Conservation (phyloP, 805 yeast genomes). For the Yarrowia sp. region DNA sequence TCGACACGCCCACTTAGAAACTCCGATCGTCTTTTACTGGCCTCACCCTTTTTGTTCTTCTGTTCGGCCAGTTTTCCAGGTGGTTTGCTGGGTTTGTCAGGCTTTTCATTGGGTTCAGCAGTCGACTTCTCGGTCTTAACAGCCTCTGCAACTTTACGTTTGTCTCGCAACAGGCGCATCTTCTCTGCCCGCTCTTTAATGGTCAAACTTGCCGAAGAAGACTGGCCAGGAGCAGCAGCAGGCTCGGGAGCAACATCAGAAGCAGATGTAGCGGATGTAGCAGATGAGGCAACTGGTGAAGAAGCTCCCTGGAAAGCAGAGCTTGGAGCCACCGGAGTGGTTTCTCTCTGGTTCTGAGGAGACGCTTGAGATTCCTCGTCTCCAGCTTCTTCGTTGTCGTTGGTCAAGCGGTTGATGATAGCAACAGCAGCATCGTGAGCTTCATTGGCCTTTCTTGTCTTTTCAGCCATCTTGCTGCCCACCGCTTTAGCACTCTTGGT, state of each 20-base stretch:
- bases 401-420: background rate
- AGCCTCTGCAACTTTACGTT: conserved; percentile 18
- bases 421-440: background rate
- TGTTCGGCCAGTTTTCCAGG: background rate
- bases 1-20: background rate
- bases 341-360: background rate
- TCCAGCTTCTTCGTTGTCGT: background rate
- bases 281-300: background rate
- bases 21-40: background rate
- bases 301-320: background rate
- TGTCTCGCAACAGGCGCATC: background rate
- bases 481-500: background rate
- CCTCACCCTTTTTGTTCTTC: background rate
- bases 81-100: background rate
- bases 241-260: background rate
- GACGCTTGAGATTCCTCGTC: too few species aligned
- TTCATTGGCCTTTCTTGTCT: background rate
- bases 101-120: conserved; percentile 30
- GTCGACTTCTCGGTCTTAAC: conserved; percentile 28
- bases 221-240: background rate
- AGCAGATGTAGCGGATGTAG: background rate
- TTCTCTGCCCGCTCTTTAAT: background rate
- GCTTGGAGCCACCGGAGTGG: background rate
- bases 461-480: background rate
- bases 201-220: background rate